These are phyloP conservation scores for Macroventuria anomochaeta DNA, from an alignment of 2,329 filamentous ascomycete species.

Conservation along the genomic window DNA sequence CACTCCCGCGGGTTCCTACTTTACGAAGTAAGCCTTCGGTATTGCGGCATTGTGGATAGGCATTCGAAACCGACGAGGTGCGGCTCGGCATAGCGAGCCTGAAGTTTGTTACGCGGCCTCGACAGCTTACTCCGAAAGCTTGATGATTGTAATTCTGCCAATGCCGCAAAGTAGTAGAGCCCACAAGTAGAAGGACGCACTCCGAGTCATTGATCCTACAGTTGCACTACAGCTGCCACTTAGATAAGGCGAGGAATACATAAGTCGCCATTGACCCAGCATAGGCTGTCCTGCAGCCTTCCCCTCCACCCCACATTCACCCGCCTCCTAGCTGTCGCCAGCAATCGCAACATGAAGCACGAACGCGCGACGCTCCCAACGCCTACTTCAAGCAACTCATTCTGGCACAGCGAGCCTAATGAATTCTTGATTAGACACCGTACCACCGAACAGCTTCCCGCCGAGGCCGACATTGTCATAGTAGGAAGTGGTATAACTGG, in stretches of 20 bases:
- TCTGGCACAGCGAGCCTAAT: conserved; percentile 76
- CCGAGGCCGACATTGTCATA: conserved; percentile 70
- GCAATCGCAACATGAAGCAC: conserved; percentile 38
- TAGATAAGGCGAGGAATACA: conserved; percentile 7
- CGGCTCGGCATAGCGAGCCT: conserved; percentile 10
- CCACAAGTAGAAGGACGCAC: neutral
- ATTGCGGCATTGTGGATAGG: neutral
- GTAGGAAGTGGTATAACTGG: conserved; percentile 80
- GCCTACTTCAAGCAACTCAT: conserved; percentile 67
- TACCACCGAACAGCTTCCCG: conserved; percentile 69
- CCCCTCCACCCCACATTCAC: conserved; percentile 10
- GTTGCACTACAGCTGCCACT: neutral
- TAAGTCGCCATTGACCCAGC: conserved; percentile 2
- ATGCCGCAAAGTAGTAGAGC: conserved; percentile 1
- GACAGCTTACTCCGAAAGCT: conserved; percentile 7
- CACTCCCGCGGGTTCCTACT: neutral
- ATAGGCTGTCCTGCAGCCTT: neutral
- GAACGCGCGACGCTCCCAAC: conserved; percentile 61
- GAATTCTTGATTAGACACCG: conserved; percentile 69
- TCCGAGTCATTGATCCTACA: conserved; percentile 4
- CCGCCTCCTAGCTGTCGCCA: neutral
- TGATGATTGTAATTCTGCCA: neutral
- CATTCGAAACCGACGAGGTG: neutral
- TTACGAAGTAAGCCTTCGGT: neutral
- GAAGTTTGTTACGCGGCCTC: neutral